Evolutionary conservation across 1,284 basidiomycete species (phyloP).

Genomic region (Apiotrichum gamsii): DNA sequence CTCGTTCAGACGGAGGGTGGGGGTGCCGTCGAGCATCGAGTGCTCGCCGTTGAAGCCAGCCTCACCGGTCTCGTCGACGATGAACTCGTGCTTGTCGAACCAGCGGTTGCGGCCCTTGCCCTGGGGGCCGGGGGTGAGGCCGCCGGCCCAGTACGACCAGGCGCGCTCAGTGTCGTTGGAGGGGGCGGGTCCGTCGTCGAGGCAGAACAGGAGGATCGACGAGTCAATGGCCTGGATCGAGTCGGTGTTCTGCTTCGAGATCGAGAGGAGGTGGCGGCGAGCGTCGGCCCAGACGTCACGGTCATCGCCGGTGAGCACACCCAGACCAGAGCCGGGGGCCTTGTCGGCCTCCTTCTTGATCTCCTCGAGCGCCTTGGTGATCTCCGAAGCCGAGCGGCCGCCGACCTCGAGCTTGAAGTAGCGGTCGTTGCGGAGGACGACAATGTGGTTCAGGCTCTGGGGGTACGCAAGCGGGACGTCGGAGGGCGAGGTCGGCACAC

Average conservation of each 20-base stretch:
- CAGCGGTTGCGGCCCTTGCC: slow-evolving; percentile 74
- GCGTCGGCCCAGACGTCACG: slow-evolving; percentile 86
- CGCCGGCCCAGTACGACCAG: slow-evolving; percentile 83
- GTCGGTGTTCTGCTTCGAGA: slow-evolving; percentile 60
- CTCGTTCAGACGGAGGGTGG: slow-evolving; percentile 91
- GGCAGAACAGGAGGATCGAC: slow-evolving; percentile 76
- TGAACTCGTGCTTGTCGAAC: slow-evolving; percentile 95
- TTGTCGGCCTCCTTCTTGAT: slow-evolving; percentile 66
- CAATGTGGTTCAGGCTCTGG: slow-evolving; percentile 67
- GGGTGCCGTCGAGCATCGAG: slow-evolving; percentile 70
- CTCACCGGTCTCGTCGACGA: slow-evolving; percentile 88
- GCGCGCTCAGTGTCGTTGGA: slow-evolving; percentile 61
- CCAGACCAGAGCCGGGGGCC: slow-evolving; percentile 58
- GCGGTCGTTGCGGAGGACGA: slow-evolving; percentile 84
- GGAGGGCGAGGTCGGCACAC: slow-evolving; percentile 74
- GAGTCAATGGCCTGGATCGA: slow-evolving; percentile 77
- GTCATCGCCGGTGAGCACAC: slow-evolving; percentile 80
- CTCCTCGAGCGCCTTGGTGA: slow-evolving; percentile 73
- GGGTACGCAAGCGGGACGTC: slow-evolving; percentile 83
- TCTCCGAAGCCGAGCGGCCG: slow-evolving; percentile 61
- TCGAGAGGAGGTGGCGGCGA: slow-evolving; percentile 60
- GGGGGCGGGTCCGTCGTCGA: slow-evolving; percentile 57
- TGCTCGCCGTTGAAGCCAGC: slow-evolving; percentile 71
- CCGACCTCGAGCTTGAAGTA: slow-evolving; percentile 75
- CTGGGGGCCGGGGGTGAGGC: slow-evolving; percentile 44